These are phyloP conservation scores for Rhizopogon vinicolor DNA, from an alignment of 768 basidiomycete species.

Conservation along the genomic window DNA sequence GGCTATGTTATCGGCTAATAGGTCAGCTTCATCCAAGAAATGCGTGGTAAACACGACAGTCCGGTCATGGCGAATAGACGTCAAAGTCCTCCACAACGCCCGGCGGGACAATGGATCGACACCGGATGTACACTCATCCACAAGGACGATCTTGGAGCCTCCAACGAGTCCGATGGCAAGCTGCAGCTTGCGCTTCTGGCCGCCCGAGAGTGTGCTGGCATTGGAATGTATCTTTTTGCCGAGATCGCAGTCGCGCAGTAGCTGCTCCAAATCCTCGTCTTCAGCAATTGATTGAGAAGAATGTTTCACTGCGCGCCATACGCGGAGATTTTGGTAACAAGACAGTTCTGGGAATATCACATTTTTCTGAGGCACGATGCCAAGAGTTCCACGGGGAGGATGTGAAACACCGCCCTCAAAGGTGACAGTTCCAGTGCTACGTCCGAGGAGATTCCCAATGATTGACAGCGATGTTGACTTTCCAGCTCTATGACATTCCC, in stretches of 20 bases:
- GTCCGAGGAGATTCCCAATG: conserved; percentile 56
- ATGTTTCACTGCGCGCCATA: conserved; percentile 73
- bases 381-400: conserved; percentile 61
- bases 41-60: conserved; percentile 79
- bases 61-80: conserved; percentile 57
- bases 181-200: conserved; percentile 81
- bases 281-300: conserved; percentile 34
- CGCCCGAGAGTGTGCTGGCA: conserved; percentile 65
- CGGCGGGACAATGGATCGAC: conserved; percentile 79
- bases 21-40: conserved; percentile 77
- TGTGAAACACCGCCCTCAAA: conserved; percentile 48
- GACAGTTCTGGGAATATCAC: conserved; percentile 75
- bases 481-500: conserved; percentile 48
- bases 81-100: conserved; percentile 73
- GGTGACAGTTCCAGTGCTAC: conserved; percentile 52
- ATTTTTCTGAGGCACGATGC: conserved; percentile 82
- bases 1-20: conserved; percentile 72
- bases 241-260: conserved; percentile 70
- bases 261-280: conserved; percentile 57
- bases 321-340: conserved; percentile 65
- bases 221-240: conserved; percentile 64
- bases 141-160: conserved; percentile 64
- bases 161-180: conserved; percentile 78
- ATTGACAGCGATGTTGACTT: conserved; percentile 73
- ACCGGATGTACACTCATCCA: conserved; percentile 73